Conservation (phyloP, 2,329 filamentous ascomycete genomes). For the Aspergillus jensenii region DNA sequence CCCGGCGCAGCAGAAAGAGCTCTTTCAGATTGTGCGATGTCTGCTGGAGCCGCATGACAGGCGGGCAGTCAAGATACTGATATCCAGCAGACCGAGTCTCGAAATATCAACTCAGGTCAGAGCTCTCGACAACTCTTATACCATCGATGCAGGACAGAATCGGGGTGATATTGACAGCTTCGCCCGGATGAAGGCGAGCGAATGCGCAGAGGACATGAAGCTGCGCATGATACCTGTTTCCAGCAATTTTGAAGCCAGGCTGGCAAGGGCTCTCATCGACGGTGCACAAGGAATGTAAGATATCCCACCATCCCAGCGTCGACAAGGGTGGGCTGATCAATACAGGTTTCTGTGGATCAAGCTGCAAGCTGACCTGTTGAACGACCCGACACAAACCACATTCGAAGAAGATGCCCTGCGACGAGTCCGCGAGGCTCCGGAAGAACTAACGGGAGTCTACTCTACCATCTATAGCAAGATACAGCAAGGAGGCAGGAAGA, state of each 20-base stretch:
- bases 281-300: background rate
- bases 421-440: background rate
- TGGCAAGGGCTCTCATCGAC: background rate
- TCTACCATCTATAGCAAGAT: background rate
- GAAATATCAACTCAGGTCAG: background rate
- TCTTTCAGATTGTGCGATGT: background rate
- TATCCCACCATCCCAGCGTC: background rate
- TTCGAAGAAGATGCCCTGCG: background rate
- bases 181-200: background rate
- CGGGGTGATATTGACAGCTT: background rate
- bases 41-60: background rate
- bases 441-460: background rate
- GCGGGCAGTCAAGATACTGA: background rate
- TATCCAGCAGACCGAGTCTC: background rate
- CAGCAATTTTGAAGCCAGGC: background rate
- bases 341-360: background rate
- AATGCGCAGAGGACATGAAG: background rate
- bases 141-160: background rate
- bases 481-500: background rate
- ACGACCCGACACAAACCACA: background rate
- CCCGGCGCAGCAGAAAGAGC: background rate
- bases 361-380: background rate
- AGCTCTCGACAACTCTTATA: background rate
- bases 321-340: background rate
- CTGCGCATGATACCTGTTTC: background rate